A percentile compares a stretch with the other conserved stretches of the same genome.
Evolutionary conservation across 78 protist genomes (phyloP).

Genomic region (Guillardia theta): DNA sequence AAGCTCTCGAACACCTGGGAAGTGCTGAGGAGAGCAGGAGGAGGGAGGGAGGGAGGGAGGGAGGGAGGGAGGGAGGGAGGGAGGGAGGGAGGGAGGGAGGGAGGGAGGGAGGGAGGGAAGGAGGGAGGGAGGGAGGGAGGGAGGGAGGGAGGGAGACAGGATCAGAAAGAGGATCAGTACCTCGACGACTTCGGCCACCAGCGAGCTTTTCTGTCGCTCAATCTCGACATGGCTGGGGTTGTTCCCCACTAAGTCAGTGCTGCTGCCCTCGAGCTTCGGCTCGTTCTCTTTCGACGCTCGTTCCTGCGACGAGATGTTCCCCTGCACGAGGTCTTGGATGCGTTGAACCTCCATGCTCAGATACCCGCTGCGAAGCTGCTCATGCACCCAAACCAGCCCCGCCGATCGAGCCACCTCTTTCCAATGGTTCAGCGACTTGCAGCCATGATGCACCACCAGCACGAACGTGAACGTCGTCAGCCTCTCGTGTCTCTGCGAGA

Average conservation of each 20-base stretch:
- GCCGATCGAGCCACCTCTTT: background rate
- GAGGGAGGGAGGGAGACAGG: background rate
- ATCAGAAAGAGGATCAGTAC: too few species aligned
- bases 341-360: background rate
- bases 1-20: background rate
- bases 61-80: background rate
- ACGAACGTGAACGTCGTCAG: background rate
- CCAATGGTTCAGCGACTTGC: background rate
- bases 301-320: background rate
- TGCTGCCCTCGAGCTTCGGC: background rate
- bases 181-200: background rate
- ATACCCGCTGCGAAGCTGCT: background rate
- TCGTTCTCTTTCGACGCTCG: background rate
- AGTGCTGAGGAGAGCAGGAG: background rate
- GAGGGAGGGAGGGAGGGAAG: background rate
- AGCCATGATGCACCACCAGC: background rate
- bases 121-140: background rate
- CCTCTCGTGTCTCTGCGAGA: background rate
- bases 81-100: background rate
- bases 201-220: background rate
- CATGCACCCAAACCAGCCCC: background rate
- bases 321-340: background rate
- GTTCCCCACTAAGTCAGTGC: background rate
- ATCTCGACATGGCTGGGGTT: too few species aligned
- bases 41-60: background rate